These are phyloP conservation scores for Tolypocladium album DNA, from an alignment of 2,329 filamentous ascomycete genomes.

Conservation along the genomic window DNA sequence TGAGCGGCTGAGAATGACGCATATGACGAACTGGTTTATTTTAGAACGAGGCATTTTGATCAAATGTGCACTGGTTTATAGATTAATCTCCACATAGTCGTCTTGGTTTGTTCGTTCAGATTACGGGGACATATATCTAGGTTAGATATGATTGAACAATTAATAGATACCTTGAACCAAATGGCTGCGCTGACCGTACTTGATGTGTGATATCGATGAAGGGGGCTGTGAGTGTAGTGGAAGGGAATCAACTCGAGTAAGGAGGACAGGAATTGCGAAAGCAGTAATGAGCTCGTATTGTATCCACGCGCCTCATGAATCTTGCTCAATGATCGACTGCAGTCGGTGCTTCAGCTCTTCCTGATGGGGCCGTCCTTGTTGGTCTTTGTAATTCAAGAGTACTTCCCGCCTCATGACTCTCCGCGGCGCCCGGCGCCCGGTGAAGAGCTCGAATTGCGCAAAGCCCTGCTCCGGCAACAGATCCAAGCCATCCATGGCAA, in stretches of 20 bases:
- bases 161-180: background rate
- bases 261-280: no score
- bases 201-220: background rate
- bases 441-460: constrained; percentile 74
- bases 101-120: background rate
- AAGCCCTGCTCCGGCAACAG: constrained; percentile 70
- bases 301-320: constrained; percentile 1
- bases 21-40: background rate
- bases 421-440: constrained; percentile 42
- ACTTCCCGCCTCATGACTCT: constrained; percentile 61
- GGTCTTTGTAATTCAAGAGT: constrained; percentile 31
- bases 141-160: background rate
- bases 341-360: constrained; percentile 25
- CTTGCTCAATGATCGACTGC: constrained; percentile 15
- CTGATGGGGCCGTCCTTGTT: constrained; percentile 27
- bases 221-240: background rate
- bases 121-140: background rate
- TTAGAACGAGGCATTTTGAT: background rate
- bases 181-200: background rate
- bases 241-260: background rate
- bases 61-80: background rate
- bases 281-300: background rate
- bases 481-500: constrained; percentile 65
- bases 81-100: background rate
- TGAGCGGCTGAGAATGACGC: background rate